Evolutionary conservation across 768 basidiomycete species (phyloP).

Genomic region (Boletus reticulatus): DNA sequence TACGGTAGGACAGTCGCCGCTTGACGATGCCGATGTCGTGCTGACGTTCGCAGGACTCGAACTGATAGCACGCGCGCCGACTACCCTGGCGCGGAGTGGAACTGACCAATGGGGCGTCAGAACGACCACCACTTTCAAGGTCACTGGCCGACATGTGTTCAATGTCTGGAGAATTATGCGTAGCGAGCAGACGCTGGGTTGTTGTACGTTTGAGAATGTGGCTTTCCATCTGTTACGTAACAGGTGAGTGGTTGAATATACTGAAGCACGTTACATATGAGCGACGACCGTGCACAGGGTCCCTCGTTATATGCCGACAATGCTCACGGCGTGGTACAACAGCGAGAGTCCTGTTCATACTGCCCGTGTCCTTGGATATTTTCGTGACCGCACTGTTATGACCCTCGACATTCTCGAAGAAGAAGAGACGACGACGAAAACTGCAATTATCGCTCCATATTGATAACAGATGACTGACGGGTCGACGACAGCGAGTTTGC

Average conservation of each 20-base stretch:
- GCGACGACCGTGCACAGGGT: conserved; percentile 45
- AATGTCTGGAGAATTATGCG: conserved; percentile 96
- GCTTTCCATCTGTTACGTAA: conserved; percentile 75
- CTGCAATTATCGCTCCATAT: no score
- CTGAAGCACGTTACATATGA: background rate
- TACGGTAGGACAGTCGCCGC: conserved; percentile 44
- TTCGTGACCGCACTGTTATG: no score
- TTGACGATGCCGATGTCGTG: background rate
- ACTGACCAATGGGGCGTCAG: conserved; percentile 68
- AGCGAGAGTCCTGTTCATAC: conserved; percentile 57
- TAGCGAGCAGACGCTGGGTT: conserved; percentile 70
- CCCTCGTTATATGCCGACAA: conserved; percentile 65
- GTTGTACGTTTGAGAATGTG: conserved; percentile 89
- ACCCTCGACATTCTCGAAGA: no score
- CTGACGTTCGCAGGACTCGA: conserved; percentile 58
- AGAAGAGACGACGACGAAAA: no score
- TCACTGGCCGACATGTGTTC: conserved; percentile 85
- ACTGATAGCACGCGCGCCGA: conserved; percentile 72
- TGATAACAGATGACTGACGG: conserved; percentile 36
- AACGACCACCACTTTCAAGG: conserved; percentile 79
- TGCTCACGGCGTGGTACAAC: conserved; percentile 67
- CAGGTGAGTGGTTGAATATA: conserved; percentile 55
- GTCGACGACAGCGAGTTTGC: conserved; percentile 80
- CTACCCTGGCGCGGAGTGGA: conserved; percentile 30
- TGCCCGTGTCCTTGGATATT: no score